phyloP scores from a whole-genome alignment of 345 rosid species.

The Bruguiera parviflora region DNA sequence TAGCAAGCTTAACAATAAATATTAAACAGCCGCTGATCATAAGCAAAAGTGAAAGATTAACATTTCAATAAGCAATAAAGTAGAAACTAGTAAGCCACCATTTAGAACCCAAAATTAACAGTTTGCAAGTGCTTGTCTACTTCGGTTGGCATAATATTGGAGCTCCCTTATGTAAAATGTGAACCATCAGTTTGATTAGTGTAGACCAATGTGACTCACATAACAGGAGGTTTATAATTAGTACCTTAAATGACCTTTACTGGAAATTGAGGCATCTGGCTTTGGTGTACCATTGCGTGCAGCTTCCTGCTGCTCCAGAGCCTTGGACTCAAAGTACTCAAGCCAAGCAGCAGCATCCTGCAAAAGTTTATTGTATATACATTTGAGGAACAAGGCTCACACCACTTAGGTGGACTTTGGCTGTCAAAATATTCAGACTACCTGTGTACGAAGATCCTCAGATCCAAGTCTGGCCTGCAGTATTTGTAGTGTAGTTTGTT shows the following conservation, averaged over 20 bases:
- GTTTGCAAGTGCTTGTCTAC: background rate
- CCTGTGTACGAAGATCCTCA: conserved; percentile 39
- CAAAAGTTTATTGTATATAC: background rate
- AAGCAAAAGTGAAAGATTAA: background rate
- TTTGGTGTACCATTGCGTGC: conserved; percentile 37
- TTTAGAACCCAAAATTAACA: conserved; percentile 6
- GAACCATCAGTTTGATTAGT: background rate
- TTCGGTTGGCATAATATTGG: background rate
- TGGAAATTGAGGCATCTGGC: conserved; percentile 38
- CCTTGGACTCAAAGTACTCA: conserved; percentile 37
- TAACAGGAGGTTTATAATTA: conserved; percentile 1
- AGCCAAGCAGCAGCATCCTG: conserved; percentile 42
- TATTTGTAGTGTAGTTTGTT: conserved; percentile 35
- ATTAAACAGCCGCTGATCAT: too few relatives aligned
- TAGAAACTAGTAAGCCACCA: background rate
- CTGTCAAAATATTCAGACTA: conserved; percentile 9
- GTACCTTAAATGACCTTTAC: conserved; percentile 39
- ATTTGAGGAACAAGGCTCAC: conserved; percentile 3
- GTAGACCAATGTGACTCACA: background rate
- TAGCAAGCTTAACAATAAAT: too few relatives aligned
- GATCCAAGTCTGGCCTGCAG: conserved; percentile 37
- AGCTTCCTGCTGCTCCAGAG: conserved; percentile 38
- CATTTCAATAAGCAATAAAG: background rate
- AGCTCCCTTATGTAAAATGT: background rate
- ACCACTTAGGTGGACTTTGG: conserved; percentile 1